Evolutionary conservation across 2,329 filamentous ascomycete species (phyloP).

Genomic region (Atkinsonella texensis): DNA sequence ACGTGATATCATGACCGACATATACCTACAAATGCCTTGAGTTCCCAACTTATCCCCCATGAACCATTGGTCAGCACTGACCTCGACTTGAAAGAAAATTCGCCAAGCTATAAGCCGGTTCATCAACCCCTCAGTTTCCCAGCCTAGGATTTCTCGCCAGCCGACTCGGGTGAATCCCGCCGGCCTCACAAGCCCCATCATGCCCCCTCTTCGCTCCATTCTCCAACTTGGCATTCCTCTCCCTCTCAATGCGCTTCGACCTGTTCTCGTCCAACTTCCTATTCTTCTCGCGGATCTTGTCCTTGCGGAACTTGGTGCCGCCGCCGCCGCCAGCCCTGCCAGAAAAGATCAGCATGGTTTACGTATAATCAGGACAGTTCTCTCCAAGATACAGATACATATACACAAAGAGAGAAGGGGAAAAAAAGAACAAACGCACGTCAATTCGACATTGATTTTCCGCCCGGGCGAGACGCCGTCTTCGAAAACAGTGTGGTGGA

Average conservation of each 20-base stretch:
- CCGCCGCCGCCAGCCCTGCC: constrained; percentile 70
- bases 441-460: constrained; percentile 87
- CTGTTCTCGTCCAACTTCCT: constrained; percentile 63
- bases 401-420: too few species aligned
- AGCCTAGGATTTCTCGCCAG: constrained; percentile 17
- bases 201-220: constrained; percentile 14
- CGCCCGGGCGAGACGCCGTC: constrained; percentile 43
- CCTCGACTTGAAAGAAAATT: too few species aligned
- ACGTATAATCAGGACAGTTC: too few species aligned
- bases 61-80: too few species aligned
- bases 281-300: constrained; percentile 80
- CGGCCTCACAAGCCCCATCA: constrained; percentile 16
- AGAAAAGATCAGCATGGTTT: too few species aligned
- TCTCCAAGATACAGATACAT: too few species aligned
- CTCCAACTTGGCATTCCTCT: constrained; percentile 27
- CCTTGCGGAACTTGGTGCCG: constrained; percentile 57
- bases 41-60: too few species aligned
- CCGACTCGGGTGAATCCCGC: constrained; percentile 41
- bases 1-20: too few species aligned
- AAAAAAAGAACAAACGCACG: constrained; percentile 37
- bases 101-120: background rate
- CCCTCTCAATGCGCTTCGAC: constrained; percentile 33
- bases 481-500: constrained; percentile 73
- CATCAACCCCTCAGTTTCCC: background rate
- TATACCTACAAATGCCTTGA: too few species aligned